These are phyloP conservation scores for Gracilaria gracilis DNA, from an alignment of 23 red algal species.

Conservation along the genomic window DNA sequence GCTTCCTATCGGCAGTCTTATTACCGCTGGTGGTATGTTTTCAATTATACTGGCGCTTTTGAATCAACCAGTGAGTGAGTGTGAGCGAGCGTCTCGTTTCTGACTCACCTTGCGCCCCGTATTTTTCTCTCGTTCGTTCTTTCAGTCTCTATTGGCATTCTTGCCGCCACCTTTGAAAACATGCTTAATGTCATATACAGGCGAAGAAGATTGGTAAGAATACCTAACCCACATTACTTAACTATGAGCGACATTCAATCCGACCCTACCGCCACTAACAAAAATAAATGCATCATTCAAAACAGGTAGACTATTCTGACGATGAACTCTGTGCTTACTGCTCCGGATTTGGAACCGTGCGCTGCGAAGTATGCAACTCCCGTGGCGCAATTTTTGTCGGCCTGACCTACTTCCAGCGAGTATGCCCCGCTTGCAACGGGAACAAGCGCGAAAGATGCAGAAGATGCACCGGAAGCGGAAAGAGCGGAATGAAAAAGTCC, in stretches of 20 bases:
- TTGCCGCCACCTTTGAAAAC: constrained; percentile 51
- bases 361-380: constrained; percentile 51
- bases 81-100: not conserved
- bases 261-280: not conserved
- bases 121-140: not conserved
- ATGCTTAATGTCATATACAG: constrained; percentile 50
- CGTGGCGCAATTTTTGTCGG: constrained; percentile 38
- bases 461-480: constrained; percentile 43
- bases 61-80: too few relatives aligned
- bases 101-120: not conserved
- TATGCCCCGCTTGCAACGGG: constrained; percentile 45
- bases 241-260: not conserved
- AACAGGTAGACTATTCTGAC: not conserved
- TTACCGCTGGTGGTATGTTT: constrained; percentile 45
- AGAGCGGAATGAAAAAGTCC: constrained; percentile 55
- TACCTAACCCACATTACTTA: not conserved
- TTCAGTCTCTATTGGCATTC: constrained; percentile 46
- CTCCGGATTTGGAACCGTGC: constrained; percentile 47
- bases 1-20: constrained; percentile 31
- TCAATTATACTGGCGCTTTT: not conserved
- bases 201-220: constrained; percentile 16
- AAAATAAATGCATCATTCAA: not conserved
- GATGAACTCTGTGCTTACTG: constrained; percentile 48
- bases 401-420: constrained; percentile 15
- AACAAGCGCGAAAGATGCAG: constrained; percentile 42